These are phyloP conservation scores for Physcomitrellopsis africana DNA, from an alignment of 225 moss, liverwort and hornwort genomes.

Conservation along the genomic window DNA sequence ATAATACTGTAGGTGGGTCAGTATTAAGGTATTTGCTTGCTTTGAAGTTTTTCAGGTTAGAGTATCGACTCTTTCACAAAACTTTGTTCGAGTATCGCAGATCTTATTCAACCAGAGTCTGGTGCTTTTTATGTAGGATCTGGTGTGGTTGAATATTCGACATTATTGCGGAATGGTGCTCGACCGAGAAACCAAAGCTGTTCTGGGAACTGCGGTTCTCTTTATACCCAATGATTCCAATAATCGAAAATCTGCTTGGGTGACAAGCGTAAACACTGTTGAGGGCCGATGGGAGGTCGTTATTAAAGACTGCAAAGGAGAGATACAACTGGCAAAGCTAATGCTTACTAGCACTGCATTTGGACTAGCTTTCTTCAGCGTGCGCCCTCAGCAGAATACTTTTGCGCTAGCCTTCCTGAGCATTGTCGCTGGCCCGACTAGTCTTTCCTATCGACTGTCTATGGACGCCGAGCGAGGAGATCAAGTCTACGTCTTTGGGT, in stretches of 20 bases:
- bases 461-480: constrained; percentile 48
- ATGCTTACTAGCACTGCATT: constrained; percentile 54
- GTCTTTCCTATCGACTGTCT: constrained; percentile 41
- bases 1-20: background rate
- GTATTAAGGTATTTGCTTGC: constrained; percentile 8
- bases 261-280: constrained; percentile 52
- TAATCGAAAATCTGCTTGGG: constrained; percentile 53
- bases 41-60: background rate
- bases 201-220: constrained; percentile 54
- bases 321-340: constrained; percentile 49
- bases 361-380: constrained; percentile 57
- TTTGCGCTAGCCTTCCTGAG: constrained; percentile 60
- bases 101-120: background rate
- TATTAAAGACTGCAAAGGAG: constrained; percentile 55
- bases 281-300: constrained; percentile 55
- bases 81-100: background rate
- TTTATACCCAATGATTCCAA: constrained; percentile 42
- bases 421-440: constrained; percentile 41
- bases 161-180: constrained; percentile 60
- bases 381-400: constrained; percentile 42
- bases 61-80: background rate
- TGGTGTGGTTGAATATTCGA: constrained; percentile 56
- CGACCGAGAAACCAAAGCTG: constrained; percentile 48
- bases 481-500: constrained; percentile 63
- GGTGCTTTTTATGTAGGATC: constrained; percentile 40